phyloP scores from a whole-genome alignment of 169 alveolate genomes.

The Amoebophrya sp. region DNA sequence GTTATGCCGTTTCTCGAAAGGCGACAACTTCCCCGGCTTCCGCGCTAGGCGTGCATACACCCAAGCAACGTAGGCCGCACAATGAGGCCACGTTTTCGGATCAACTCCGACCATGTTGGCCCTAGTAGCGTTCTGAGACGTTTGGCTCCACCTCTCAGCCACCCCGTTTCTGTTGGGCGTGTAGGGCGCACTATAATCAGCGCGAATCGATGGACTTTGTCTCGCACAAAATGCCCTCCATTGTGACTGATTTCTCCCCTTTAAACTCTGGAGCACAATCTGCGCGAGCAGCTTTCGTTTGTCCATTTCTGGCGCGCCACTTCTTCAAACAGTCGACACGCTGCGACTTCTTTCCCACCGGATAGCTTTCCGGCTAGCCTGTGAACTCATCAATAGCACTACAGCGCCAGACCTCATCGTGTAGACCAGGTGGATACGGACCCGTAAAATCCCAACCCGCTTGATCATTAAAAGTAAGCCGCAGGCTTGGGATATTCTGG shows the following conservation, averaged over 20 bases:
- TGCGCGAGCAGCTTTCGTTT: too few species aligned
- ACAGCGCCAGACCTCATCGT: too few species aligned
- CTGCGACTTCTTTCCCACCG: too few species aligned
- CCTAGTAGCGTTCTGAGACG: background rate
- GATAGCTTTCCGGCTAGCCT: too few species aligned
- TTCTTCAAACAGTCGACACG: too few species aligned
- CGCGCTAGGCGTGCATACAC: background rate
- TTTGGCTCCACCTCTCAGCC: background rate
- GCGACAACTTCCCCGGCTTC: background rate
- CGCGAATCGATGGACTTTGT: background rate
- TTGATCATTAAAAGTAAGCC: too few species aligned
- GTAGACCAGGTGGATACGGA: too few species aligned
- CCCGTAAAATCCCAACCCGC: too few species aligned
- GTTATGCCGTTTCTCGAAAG: background rate
- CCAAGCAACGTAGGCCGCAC: background rate
- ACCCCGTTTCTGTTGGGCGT: background rate
- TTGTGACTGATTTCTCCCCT: background rate
- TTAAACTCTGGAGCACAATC: background rate
- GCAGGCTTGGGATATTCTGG: too few species aligned
- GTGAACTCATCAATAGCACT: too few species aligned
- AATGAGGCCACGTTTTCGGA: background rate
- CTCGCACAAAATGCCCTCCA: background rate
- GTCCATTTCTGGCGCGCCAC: too few species aligned
- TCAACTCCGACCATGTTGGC: background rate
- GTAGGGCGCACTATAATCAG: background rate